Evolutionary conservation across 225 moss, liverwort and hornwort genomes (phyloP).

Genomic region (Pleurozium schreberi): DNA sequence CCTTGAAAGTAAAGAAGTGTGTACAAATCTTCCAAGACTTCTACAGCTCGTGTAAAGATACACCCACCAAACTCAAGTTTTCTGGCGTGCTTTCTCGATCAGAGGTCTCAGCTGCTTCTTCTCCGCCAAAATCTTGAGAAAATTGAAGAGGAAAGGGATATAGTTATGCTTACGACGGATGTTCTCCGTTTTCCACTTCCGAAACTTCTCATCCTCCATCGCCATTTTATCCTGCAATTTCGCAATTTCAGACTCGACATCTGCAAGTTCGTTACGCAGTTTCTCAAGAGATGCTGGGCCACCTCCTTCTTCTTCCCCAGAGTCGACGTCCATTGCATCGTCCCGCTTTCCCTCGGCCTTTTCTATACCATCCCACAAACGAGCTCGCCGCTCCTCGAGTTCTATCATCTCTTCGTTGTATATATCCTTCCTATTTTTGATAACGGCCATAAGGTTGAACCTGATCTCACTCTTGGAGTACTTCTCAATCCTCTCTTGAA

Average conservation of each 20-base stretch:
- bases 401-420: slow-evolving; percentile 56
- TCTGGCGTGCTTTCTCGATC: slow-evolving; percentile 93
- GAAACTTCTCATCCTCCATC: slow-evolving; percentile 76
- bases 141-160: slow-evolving; percentile 95
- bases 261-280: slow-evolving; percentile 24
- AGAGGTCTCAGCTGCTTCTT: slow-evolving; percentile 94
- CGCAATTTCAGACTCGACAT: slow-evolving; percentile 51
- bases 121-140: slow-evolving; percentile 92
- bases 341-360: slow-evolving; percentile 21
- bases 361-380: slow-evolving; percentile 47
- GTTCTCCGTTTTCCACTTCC: slow-evolving; percentile 93
- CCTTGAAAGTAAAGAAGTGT: background rate
- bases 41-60: background rate
- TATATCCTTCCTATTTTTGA: slow-evolving; percentile 82
- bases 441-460: slow-evolving; percentile 97
- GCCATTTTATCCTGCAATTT: slow-evolving; percentile 62
- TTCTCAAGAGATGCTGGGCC: slow-evolving; percentile 18
- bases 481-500: slow-evolving; percentile 89
- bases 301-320: slow-evolving; percentile 25
- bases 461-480: slow-evolving; percentile 91
- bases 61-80: slow-evolving; percentile 21
- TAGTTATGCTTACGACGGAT: slow-evolving; percentile 95
- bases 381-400: slow-evolving; percentile 53
- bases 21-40: slow-evolving; percentile 2
- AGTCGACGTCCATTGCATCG: slow-evolving; percentile 70